A percentile compares a stretch with the other conserved stretches of the same genome.
Conservation (phyloP, 176 grass and related monocot species). For the Poa annua region DNA sequence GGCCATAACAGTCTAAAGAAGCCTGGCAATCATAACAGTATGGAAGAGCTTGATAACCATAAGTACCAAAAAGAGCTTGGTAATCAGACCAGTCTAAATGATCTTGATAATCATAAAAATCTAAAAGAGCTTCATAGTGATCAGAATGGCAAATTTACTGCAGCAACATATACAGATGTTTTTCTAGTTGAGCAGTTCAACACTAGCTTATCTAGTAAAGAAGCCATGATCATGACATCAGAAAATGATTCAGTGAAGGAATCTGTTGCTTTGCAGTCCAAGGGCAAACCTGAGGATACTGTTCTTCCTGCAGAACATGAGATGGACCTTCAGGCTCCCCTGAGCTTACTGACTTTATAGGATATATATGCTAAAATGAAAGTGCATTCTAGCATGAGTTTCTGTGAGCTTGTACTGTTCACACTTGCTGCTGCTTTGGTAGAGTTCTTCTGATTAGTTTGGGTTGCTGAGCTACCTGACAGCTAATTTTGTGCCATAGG, state of each 20-base stretch:
- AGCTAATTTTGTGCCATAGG: slow-evolving; percentile 40
- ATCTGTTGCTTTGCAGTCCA: slow-evolving; percentile 44
- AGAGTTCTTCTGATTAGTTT: slow-evolving; percentile 31
- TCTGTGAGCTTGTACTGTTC: background rate
- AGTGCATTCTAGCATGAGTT: slow-evolving; percentile 28
- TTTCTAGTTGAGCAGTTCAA: slow-evolving; percentile 49
- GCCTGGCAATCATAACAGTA: slow-evolving; percentile 3
- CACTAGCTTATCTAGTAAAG: slow-evolving; percentile 43
- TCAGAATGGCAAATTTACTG: slow-evolving; percentile 23
- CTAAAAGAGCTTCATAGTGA: slow-evolving; percentile 4
- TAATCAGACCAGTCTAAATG: slow-evolving; percentile 34
- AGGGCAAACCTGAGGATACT: slow-evolving; percentile 39
- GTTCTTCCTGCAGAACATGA: slow-evolving; percentile 47
- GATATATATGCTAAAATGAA: slow-evolving; percentile 29
- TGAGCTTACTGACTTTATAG: slow-evolving; percentile 44
- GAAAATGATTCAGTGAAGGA: slow-evolving; percentile 47
- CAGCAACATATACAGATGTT: slow-evolving; percentile 36
- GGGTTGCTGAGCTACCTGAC: slow-evolving; percentile 27
- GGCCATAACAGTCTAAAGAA: slow-evolving; percentile 9
- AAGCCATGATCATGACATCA: slow-evolving; percentile 28
- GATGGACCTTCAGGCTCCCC: slow-evolving; percentile 47
- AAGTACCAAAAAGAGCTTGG: slow-evolving; percentile 10
- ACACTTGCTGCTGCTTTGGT: slow-evolving; percentile 29
- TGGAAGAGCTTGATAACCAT: slow-evolving; percentile 18
- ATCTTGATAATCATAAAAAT: slow-evolving; percentile 3